These are phyloP conservation scores for Theobroma cacao DNA, from an alignment of 345 rosid species.

Conservation along the genomic window DNA sequence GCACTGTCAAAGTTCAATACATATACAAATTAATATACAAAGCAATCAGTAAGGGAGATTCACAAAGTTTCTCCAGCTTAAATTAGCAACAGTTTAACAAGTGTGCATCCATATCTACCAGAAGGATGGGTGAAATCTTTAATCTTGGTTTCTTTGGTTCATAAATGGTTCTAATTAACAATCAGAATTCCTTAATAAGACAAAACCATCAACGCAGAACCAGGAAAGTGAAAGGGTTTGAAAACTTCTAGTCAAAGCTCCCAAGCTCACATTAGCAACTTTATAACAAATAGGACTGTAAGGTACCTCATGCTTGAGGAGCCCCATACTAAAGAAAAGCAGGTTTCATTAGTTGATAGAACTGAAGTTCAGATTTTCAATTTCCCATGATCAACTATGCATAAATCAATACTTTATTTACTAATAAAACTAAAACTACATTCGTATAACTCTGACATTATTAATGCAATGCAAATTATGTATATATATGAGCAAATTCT, in stretches of 20 bases:
- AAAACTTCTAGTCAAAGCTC: neutral
- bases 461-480: neutral
- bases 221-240: neutral
- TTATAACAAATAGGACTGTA: neutral
- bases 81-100: neutral
- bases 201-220: neutral
- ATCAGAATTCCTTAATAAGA: neutral
- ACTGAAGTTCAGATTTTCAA: neutral
- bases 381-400: neutral
- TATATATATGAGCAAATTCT: neutral
- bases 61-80: neutral
- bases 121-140: neutral
- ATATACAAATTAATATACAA: neutral
- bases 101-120: neutral
- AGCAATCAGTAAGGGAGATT: constrained; percentile 1
- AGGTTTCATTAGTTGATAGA: neutral
- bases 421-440: neutral
- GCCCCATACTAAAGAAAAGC: neutral
- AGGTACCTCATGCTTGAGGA: neutral
- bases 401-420: neutral
- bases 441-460: neutral
- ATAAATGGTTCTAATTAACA: neutral
- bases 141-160: neutral
- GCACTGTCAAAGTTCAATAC: neutral
- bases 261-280: neutral